A percentile compares a stretch with the other conserved stretches of the same genome.
phyloP scores from a whole-genome alignment of 129 eudicot genomes.

The Arctium lappa region DNA sequence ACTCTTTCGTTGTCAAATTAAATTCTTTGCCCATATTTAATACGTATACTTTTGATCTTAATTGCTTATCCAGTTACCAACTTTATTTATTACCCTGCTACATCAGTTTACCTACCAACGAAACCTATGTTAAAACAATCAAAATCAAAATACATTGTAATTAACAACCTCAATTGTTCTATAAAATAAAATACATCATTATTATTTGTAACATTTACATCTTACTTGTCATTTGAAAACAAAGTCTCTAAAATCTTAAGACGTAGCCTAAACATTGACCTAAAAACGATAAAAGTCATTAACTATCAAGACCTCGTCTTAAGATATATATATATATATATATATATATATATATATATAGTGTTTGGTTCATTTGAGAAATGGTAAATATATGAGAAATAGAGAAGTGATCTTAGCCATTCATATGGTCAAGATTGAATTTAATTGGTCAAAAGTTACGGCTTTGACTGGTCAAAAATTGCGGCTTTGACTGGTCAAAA shows the following conservation, averaged over 20 bases:
- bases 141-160: not conserved
- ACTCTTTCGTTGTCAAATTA: not conserved
- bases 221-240: not conserved
- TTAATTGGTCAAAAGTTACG: no score
- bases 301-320: not conserved
- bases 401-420: no score
- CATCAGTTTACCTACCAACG: constrained; percentile 4
- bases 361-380: no score
- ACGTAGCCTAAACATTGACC: constrained; percentile 8
- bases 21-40: constrained; percentile 17
- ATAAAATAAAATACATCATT: not conserved
- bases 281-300: not conserved
- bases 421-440: no score
- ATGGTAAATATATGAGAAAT: no score
- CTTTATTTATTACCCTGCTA: constrained; percentile 21
- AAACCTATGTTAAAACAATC: not conserved
- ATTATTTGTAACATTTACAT: not conserved
- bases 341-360: no score
- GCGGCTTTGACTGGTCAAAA: no score
- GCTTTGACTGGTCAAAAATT: no score
- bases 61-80: constrained; percentile 17
- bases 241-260: not conserved
- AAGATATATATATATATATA: no score
- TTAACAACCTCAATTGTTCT: not conserved
- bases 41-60: constrained; percentile 23